Conservation (phyloP, 2,329 filamentous ascomycete genomes). For the Aureobasidium sp. region DNA sequence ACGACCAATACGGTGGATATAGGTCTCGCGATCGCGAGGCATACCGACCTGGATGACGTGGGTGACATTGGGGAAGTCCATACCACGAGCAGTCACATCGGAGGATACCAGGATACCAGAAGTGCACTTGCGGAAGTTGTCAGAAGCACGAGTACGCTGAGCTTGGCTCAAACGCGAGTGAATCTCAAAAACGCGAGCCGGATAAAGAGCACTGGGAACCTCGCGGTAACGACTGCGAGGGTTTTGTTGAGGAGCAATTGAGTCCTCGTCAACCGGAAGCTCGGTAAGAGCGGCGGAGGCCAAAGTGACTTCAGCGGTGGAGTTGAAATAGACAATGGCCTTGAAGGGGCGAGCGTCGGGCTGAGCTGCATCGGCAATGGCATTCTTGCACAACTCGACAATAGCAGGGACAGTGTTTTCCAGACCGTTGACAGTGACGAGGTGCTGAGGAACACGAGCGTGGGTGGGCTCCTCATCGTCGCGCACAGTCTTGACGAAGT, state of each 20-base stretch:
- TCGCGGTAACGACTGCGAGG: conserved; percentile 21
- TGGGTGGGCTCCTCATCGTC: conserved; percentile 81
- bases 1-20: conserved; percentile 47
- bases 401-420: conserved; percentile 72
- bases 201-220: conserved; percentile 27
- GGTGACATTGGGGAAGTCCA: conserved; percentile 48
- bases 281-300: conserved; percentile 53
- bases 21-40: conserved; percentile 40
- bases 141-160: conserved; percentile 62
- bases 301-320: conserved; percentile 64
- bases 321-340: conserved; percentile 88
- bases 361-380: conserved; percentile 39
- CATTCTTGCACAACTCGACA: conserved; percentile 64
- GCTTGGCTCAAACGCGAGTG: conserved; percentile 71
- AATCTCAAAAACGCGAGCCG: conserved; percentile 52
- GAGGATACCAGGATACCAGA: conserved; percentile 49
- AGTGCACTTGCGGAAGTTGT: conserved; percentile 60
- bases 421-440: conserved; percentile 60
- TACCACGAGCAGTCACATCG: conserved; percentile 46
- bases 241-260: conserved; percentile 1
- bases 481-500: conserved; percentile 83
- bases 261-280: conserved; percentile 26
- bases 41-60: conserved; percentile 47
- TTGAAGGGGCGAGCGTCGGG: conserved; percentile 64
- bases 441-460: conserved; percentile 71